A percentile compares a stretch with the other conserved stretches of the same genome.
phyloP scores from a whole-genome alignment of 2,329 filamentous ascomycete genomes.

The Sordariomycetes sp. region DNA sequence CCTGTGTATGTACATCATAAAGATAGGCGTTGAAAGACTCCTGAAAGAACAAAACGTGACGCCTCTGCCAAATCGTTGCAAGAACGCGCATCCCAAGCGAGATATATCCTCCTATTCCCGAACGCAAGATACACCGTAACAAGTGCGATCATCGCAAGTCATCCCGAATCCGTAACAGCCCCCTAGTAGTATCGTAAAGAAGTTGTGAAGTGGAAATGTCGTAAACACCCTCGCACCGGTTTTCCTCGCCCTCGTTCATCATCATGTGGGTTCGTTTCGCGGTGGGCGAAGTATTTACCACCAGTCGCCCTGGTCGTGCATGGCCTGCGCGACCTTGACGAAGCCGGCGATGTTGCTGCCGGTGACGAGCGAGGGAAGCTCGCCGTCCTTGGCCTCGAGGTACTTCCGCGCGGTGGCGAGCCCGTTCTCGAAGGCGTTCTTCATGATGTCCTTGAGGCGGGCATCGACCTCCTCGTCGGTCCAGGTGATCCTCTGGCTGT shows the following conservation, averaged over 20 bases:
- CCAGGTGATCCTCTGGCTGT: conserved; percentile 72
- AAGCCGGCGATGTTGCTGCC: conserved; percentile 97
- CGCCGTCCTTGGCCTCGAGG: conserved; percentile 65
- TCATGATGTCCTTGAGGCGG: conserved; percentile 91
- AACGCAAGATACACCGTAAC: not conserved
- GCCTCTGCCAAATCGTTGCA: not conserved
- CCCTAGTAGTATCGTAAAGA: not conserved
- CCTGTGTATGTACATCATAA: not conserved
- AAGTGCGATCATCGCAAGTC: not conserved
- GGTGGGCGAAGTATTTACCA: conserved; percentile 21
- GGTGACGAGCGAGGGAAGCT: conserved; percentile 81
- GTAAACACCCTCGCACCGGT: not conserved
- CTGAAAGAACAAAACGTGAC: no score
- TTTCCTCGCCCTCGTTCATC: not conserved
- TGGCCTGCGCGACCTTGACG: conserved; percentile 88
- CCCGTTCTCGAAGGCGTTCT: conserved; percentile 82
- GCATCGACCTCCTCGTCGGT: conserved; percentile 80
- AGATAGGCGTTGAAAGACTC: not conserved
- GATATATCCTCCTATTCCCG: not conserved
- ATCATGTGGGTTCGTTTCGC: not conserved
- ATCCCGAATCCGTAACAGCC: not conserved
- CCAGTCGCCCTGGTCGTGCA: conserved; percentile 97
- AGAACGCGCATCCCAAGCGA: not conserved
- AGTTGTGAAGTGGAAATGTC: not conserved
- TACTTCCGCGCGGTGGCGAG: conserved; percentile 85